phyloP scores from a whole-genome alignment of 2,329 filamentous ascomycete species.

The Pseudocercospora eumusae region DNA sequence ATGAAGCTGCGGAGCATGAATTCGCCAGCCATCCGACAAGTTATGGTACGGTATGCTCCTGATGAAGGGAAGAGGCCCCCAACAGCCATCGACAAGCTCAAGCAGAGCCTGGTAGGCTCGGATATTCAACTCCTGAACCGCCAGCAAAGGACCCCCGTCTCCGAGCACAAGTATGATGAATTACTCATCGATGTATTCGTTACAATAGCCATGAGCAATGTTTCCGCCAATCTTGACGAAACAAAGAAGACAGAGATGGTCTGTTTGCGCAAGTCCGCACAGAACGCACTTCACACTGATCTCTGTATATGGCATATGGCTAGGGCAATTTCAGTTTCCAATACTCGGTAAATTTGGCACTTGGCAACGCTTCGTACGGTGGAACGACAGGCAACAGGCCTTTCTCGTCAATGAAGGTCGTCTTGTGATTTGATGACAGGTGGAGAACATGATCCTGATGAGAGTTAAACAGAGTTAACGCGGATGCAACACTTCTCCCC shows the following conservation, averaged over 20 bases:
- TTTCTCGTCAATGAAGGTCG: too few species aligned
- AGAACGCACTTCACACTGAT: neutral
- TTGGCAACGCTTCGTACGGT: neutral
- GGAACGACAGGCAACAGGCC: too few species aligned
- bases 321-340: neutral
- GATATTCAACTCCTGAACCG: neutral
- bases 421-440: neutral
- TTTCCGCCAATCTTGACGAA: neutral
- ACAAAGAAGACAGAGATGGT: neutral
- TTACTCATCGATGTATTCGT: neutral
- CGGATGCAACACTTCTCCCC: neutral
- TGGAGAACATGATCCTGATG: neutral
- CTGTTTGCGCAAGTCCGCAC: neutral
- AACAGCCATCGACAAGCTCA: neutral
- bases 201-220: neutral
- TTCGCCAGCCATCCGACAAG: neutral
- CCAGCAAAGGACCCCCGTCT: neutral
- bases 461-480: too few species aligned
- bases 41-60: too few species aligned
- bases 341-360: neutral
- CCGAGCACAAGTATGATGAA: neutral
- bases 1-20: neutral
- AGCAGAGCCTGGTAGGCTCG: neutral
- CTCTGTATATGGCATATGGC: neutral
- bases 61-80: too few species aligned